Base-by-base conservation (phyloP, 2,329 filamentous ascomycete species). In the Kalaharituber pfeilii region DNA sequence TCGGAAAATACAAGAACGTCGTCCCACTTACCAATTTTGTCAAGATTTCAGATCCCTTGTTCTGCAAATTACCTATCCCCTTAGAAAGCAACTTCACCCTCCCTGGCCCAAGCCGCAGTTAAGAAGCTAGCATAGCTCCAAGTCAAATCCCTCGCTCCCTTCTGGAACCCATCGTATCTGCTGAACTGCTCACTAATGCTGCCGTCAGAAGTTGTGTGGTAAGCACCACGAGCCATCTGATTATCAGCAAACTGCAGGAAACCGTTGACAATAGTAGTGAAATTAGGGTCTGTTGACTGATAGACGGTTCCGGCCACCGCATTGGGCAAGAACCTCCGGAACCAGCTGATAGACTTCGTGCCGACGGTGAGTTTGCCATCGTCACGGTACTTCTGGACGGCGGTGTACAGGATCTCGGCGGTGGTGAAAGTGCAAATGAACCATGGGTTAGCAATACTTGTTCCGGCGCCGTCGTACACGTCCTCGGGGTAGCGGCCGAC, bases 391-490 rank as follows among this genome's bases (percentile, higher is more conserved):
- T 82, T 78, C 60, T 81, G 80, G 1, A 87, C 64, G 1, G 85
- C 81, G 62, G 84, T 80, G 66, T 87, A 89, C 2, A 93, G 75
- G 65, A 84, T 81, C 67, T 91, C 85, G 2, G 84, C 86, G 0
- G 83, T 83, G 1, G 83, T 84, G 27, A 86, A 72, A 1, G 82
- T 89, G 62, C 76, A 76, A 11, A 89, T 73, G 62, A 86, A 84
- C 85, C 85, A 91, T 1, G 85, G 85, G 66, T 91, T 87, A 1
- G 59, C 62, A 22, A 52, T 50, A 36, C 55, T 57, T 5, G 55
- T 61, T 25, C 62, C 62, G 25, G 84, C 84, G 57, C 78, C 78
- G 67, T 81, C 82, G 68, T 89, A 91, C 3, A 72, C 68, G 62
- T 93, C 84, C 66, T 85, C 81, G 0, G 79, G 68, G 64, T 86